Percentiles rank a stretch among this genome's conserved stretches.
Conservation (phyloP, 352 stramenopile genomes). For the Phytophthora sansomeana region DNA sequence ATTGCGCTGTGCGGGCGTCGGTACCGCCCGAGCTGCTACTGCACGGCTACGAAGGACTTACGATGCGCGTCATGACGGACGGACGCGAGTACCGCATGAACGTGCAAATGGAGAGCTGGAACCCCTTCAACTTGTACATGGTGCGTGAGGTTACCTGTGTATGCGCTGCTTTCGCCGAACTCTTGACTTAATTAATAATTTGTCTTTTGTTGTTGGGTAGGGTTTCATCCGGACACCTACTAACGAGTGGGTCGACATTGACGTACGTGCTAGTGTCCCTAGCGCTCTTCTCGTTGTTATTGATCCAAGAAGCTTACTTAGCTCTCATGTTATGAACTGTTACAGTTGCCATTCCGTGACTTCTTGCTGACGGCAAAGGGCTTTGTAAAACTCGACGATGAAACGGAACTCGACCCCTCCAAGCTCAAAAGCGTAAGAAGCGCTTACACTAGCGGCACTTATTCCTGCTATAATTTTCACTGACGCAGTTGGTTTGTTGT, state of each 20-base stretch:
- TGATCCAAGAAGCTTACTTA: not conserved
- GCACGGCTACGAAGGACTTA: slow-evolving; percentile 85
- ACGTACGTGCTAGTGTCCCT: slow-evolving; percentile 42
- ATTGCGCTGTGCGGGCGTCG: slow-evolving; percentile 77
- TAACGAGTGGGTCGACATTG: slow-evolving; percentile 87
- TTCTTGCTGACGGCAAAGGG: slow-evolving; percentile 87
- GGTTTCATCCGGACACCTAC: slow-evolving; percentile 83
- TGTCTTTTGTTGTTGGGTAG: slow-evolving; percentile 27
- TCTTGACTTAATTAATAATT: slow-evolving; percentile 1
- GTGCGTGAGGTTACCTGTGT: slow-evolving; percentile 31
- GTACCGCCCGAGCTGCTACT: slow-evolving; percentile 64
- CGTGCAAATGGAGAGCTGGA: slow-evolving; percentile 88
- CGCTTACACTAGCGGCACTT: not conserved
- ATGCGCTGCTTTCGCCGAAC: not conserved
- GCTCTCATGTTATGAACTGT: not conserved
- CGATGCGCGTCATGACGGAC: slow-evolving; percentile 89
- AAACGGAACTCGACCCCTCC: slow-evolving; percentile 72
- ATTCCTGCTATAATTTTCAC: not conserved
- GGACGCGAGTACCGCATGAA: slow-evolving; percentile 88
- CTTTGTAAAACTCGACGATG: slow-evolving; percentile 85
- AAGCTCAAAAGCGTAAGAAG: slow-evolving; percentile 76
- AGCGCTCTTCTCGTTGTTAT: not conserved
- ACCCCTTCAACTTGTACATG: slow-evolving; percentile 90
- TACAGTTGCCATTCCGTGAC: slow-evolving; percentile 74
- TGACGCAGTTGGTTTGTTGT: not conserved